Evolutionary conservation across 768 basidiomycete species (phyloP).

Genomic region (Hericium alpestre): DNA sequence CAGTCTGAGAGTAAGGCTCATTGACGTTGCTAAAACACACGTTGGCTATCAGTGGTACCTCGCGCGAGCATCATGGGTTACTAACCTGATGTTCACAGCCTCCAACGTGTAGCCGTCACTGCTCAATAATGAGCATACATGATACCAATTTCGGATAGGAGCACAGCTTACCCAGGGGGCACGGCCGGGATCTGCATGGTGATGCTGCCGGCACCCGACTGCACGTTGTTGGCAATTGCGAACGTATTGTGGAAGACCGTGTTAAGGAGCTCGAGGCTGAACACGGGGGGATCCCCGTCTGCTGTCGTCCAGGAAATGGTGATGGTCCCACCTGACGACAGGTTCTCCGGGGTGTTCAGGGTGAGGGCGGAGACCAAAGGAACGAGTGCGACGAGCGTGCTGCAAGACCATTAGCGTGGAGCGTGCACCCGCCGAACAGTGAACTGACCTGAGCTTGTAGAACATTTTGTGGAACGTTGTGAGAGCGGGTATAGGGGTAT

Average conservation of each 20-base stretch:
- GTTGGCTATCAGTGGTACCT: neutral
- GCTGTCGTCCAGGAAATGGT: conserved; percentile 1
- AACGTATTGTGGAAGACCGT: conserved; percentile 3
- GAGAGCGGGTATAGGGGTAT: neutral
- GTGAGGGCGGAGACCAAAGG: conserved; percentile 8
- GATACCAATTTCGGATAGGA: too few relatives aligned
- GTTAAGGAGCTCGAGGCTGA: conserved; percentile 6
- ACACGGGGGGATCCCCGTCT: neutral
- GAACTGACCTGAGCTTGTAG: neutral
- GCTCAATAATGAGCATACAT: neutral
- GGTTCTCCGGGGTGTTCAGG: neutral
- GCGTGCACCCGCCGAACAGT: neutral
- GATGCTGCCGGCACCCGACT: neutral
- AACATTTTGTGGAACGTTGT: neutral
- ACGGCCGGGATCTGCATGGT: conserved; percentile 4
- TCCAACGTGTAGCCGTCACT: conserved; percentile 7
- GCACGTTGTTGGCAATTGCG: conserved; percentile 11
- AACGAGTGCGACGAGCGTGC: conserved; percentile 6
- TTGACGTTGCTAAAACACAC: conserved; percentile 3
- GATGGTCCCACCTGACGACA: conserved; percentile 3
- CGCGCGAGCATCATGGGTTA: neutral
- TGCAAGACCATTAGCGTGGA: neutral
- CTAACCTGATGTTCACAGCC: conserved; percentile 9
- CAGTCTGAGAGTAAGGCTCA: neutral
- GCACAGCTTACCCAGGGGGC: neutral